Evolutionary conservation across 1,139 yeast species (phyloP).

Genomic region (Taiozyma sp.): DNA sequence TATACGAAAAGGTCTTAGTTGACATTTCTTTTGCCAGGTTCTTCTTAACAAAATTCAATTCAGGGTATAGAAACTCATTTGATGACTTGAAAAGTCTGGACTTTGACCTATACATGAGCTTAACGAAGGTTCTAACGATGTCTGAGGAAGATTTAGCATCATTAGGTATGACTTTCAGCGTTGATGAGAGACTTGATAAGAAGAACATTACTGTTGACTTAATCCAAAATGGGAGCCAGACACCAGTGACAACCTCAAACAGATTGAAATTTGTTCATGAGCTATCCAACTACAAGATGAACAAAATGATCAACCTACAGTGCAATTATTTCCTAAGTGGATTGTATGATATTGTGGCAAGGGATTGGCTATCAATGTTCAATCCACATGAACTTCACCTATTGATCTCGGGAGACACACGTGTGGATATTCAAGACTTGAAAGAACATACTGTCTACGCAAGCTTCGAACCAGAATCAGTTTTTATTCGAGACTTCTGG

Average conservation of each 20-base stretch:
- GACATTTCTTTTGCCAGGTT: constrained; percentile 87
- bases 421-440: constrained; percentile 70
- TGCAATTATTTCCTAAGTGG: constrained; percentile 69
- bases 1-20: constrained; percentile 78
- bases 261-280: constrained; percentile 72
- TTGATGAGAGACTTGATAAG: constrained; percentile 27
- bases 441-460: constrained; percentile 58
- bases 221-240: constrained; percentile 52
- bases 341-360: constrained; percentile 58
- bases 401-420: constrained; percentile 70
- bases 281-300: constrained; percentile 75
- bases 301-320: constrained; percentile 55
- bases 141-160: constrained; percentile 49
- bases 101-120: constrained; percentile 55
- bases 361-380: constrained; percentile 80
- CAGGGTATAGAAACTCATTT: constrained; percentile 50
- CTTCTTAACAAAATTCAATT: constrained; percentile 67
- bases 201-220: constrained; percentile 46
- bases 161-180: constrained; percentile 64
- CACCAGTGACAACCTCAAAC: constrained; percentile 56
- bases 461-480: constrained; percentile 56
- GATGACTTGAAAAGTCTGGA: constrained; percentile 79
- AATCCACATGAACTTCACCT: constrained; percentile 79
- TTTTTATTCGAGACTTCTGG: constrained; percentile 66
- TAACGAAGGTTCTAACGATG: constrained; percentile 60